Base-by-base conservation (phyloP, 2,329 filamentous ascomycete species). In the Zalaria sp. region DNA sequence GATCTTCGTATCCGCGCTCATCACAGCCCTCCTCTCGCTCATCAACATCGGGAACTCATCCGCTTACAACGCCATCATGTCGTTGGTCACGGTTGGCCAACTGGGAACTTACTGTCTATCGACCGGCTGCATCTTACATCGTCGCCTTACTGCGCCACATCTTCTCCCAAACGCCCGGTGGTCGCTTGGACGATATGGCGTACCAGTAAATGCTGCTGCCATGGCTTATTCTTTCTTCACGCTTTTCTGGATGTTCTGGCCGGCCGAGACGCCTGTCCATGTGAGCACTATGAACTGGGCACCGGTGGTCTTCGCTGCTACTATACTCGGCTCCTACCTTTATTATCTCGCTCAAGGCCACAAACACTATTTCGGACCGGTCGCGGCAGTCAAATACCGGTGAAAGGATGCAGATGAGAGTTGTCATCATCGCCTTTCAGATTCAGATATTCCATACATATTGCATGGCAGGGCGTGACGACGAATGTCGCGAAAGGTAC, bases 201-300 rank as follows among this genome's bases (percentile, higher is more conserved):
- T 64, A 1, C 50, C 56, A 2, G 48, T 65, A 47, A 66, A 66
- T 46, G 36, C 54, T n/a, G 45, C 47, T 0, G 60, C 58, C 4
- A 42, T 65, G 5, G 38, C 59, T 6, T 67, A 62, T 41, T 47
- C 53, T 3, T 43, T 47, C 3, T 59, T 59, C 42, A 55, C 57
- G 4, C 62, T 64, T 45, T 63, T 66, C 46, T 65, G 61, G 59
- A 56, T 55, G 28, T 63, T 64, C 48, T 65, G 59, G 59, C 63
- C 62, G 3, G 39, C 43, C 27, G 46, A 47, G 4, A 56, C 53
- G 5, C 55, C 55, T 9, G 49, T 53, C 7, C 49, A 46, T 9
- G 29, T 47, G 25, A 49, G 48, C 3, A 47, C 47, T 2, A 59
- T 62, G 45, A 61, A 62, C 38, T 62, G 57, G 57, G 53, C 57